Evolutionary conservation across 2,329 filamentous ascomycete genomes (phyloP).

Genomic region (Trichoderma afroharzianum): DNA sequence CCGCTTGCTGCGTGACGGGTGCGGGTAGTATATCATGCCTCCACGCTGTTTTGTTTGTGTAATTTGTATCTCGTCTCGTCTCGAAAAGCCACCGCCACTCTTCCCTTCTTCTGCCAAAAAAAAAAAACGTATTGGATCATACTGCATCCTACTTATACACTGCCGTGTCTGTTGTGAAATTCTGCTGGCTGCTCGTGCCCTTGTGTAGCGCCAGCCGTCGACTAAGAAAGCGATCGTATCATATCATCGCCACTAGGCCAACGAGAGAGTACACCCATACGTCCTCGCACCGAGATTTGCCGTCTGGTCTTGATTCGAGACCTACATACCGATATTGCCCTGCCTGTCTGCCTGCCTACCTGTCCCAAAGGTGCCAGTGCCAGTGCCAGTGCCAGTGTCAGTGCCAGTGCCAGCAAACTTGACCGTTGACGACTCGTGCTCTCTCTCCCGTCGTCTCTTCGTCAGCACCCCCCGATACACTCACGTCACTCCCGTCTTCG

Average conservation of each 20-base stretch:
- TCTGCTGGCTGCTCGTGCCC: background rate
- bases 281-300: background rate
- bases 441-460: background rate
- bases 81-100: conserved; percentile 15
- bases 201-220: conserved; percentile 12
- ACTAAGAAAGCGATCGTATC: background rate
- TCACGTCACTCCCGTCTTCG: background rate
- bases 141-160: background rate
- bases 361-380: background rate
- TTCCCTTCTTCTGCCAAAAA: background rate
- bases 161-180: background rate
- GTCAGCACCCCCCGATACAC: background rate
- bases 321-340: background rate
- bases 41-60: conserved; percentile 10
- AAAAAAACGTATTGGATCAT: background rate
- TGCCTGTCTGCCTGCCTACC: background rate
- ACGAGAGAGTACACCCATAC: background rate
- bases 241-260: conserved; percentile 7
- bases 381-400: background rate
- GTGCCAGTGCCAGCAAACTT: background rate
- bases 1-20: background rate
- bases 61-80: conserved; percentile 10
- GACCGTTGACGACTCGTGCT: background rate
- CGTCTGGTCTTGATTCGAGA: background rate
- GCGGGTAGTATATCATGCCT: conserved; percentile 12